phyloP scores from a whole-genome alignment of 2,329 filamentous ascomycete species.

The Ceratocystis lukuohia region DNA sequence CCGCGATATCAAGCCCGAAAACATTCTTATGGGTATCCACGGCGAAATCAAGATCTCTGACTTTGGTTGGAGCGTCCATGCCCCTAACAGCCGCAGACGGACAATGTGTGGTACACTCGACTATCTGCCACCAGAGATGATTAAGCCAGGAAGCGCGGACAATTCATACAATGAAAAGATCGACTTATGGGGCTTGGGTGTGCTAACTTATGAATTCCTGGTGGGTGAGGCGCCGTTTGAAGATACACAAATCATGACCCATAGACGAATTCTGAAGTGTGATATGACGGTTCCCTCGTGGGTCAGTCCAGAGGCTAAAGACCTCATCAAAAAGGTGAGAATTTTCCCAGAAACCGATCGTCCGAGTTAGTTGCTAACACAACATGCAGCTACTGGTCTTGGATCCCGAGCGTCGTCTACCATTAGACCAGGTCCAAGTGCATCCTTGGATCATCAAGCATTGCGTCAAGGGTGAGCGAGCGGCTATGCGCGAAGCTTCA shows the following conservation, averaged over 20 bases:
- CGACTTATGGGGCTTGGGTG: constrained; percentile 89
- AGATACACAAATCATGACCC: constrained; percentile 88
- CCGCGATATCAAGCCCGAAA: constrained; percentile 94
- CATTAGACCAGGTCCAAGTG: constrained; percentile 72
- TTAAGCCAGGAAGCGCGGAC: constrained; percentile 64
- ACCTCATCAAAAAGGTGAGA: constrained; percentile 79
- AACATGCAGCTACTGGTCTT: constrained; percentile 62
- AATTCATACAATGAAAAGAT: constrained; percentile 94
- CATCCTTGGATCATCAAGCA: constrained; percentile 98
- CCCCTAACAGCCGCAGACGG: constrained; percentile 81
- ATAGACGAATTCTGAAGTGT: constrained; percentile 70
- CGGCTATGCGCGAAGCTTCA: constrained; percentile 37
- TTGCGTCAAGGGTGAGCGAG: constrained; percentile 54
- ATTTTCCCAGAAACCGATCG: not conserved
- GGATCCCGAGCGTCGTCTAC: constrained; percentile 84
- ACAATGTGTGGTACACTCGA: constrained; percentile 97
- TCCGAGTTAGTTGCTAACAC: constrained; percentile 3
- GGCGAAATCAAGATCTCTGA: constrained; percentile 98
- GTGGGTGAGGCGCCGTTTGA: constrained; percentile 95
- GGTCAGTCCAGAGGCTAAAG: constrained; percentile 77
- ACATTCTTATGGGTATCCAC: constrained; percentile 89
- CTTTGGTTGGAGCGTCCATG: constrained; percentile 97
- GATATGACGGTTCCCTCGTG: constrained; percentile 90
- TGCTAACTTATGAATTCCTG: constrained; percentile 90
- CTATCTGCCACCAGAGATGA: constrained; percentile 96